Evolutionary conservation across 768 basidiomycete genomes (phyloP), one percentile per base, ranked within the genome.

Genomic region (Boletus pseudo-olivaceus): DNA sequence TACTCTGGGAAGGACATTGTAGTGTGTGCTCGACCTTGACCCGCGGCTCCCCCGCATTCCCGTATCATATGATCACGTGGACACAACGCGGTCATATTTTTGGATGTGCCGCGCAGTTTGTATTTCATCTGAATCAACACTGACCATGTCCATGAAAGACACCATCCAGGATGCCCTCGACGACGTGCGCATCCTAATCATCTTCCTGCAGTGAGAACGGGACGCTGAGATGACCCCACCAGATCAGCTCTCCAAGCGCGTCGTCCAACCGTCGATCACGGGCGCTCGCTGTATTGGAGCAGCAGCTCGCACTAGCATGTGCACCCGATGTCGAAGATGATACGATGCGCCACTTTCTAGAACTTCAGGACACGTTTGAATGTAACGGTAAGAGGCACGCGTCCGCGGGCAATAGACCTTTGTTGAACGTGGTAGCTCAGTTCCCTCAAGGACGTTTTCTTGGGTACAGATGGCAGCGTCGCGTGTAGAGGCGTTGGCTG

Each of bases 341-440:
- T 29, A 76, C 77, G 9, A 74, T 83, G 58, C 74, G 76, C 35
- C 69, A 72, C 43, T 88, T 91, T 68, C 65, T 85, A 19, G 76
- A 80, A 10, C 72, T 91, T 39, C 91, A 93, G 65, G 82, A 88
- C 60, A 82, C 82, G 1, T 92, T 93, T 60, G 87, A 93, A 67
- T 90, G 86, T 69, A 93, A 93, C 64, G 75, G 91, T 91, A 61
- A 55, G 87, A 63, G 35, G 14, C 52, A 42, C 51, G 39, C 14
- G 11, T 33, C 54, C 15, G 35, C 4, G 49, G 19, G 37, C 38
- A 17, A 44, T 29, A 10, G 38, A 47, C 34, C 27, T 27, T 46
- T 51, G 32, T 56, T 62, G 37, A 60, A 60, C 32, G 44, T 46
- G 23, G 26, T 30, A 7, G 29, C 35, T n/a, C 51, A 93, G 90